Conservation (phyloP, 345 rosid species). For the Ailanthus altissimus region DNA sequence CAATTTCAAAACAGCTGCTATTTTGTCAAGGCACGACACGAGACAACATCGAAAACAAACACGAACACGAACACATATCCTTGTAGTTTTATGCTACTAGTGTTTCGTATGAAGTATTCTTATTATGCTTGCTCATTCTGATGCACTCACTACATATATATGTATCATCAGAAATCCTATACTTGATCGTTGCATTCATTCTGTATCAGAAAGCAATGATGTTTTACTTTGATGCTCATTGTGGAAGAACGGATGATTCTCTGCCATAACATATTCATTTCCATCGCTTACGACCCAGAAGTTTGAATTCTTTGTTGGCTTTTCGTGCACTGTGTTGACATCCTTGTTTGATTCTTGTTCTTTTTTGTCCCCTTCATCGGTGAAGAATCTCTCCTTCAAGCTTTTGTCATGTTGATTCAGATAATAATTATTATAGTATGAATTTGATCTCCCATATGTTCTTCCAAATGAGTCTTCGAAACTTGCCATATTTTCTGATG, state of each 20-base stretch:
- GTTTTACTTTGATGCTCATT: slow-evolving; percentile 12
- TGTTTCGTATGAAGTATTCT: too few species aligned
- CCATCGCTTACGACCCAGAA: neutral
- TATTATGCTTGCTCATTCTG: too few species aligned
- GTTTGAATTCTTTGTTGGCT: neutral
- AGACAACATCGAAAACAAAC: neutral
- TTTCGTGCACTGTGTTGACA: neutral
- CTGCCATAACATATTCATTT: slow-evolving; percentile 1
- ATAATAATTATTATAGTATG: slow-evolving; percentile 11
- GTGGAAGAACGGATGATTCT: slow-evolving; percentile 49
- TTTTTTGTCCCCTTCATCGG: neutral
- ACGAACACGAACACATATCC: neutral
- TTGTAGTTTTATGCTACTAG: too few species aligned
- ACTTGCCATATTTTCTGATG: slow-evolving; percentile 18
- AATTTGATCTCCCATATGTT: slow-evolving; percentile 31
- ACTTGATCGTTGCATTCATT: neutral
- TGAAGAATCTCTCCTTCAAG: neutral
- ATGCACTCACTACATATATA: too few species aligned
- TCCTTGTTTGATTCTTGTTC: neutral
- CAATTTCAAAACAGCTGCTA: neutral
- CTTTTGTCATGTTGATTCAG: slow-evolving; percentile 14
- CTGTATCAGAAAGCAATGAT: slow-evolving; percentile 35
- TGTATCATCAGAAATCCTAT: neutral
- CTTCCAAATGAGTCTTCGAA: slow-evolving; percentile 9
- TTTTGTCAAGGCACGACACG: neutral